Evolutionary conservation across 176 grass and related monocot genomes (phyloP).

Genomic region (Phragmites australis): DNA sequence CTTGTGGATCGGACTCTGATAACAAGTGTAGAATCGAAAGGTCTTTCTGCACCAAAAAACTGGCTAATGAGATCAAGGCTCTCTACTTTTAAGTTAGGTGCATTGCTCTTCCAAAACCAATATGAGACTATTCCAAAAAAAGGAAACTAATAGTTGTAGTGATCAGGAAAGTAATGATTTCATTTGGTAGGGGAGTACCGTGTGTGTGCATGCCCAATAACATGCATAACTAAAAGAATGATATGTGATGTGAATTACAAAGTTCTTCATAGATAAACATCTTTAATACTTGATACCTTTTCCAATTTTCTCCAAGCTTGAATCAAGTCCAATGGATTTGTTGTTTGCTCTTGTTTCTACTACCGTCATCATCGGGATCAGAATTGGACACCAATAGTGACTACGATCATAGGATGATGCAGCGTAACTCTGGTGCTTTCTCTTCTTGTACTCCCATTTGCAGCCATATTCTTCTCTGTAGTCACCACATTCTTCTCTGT

Average conservation of each 20-base stretch:
- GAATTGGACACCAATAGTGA: constrained; percentile 38
- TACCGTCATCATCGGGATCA: constrained; percentile 34
- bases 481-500: no score
- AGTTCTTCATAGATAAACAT: background rate
- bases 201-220: background rate
- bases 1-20: no score
- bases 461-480: constrained; percentile 40
- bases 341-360: constrained; percentile 40
- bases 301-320: background rate
- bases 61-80: no score
- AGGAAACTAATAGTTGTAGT: constrained; percentile 2
- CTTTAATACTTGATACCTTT: background rate
- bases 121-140: no score
- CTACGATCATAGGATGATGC: constrained; percentile 42
- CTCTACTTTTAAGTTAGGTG: no score
- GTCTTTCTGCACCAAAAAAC: no score
- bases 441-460: constrained; percentile 52
- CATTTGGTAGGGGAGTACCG: background rate
- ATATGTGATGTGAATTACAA: background rate
- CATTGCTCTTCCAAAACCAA: no score
- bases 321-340: constrained; percentile 32
- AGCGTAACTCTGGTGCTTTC: constrained; percentile 20
- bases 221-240: no score
- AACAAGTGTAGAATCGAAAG: no score
- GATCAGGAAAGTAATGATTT: background rate